Evolutionary conservation across 495 filamentous ascomycete species (phyloP).

Genomic region (Tuber magnatum): DNA sequence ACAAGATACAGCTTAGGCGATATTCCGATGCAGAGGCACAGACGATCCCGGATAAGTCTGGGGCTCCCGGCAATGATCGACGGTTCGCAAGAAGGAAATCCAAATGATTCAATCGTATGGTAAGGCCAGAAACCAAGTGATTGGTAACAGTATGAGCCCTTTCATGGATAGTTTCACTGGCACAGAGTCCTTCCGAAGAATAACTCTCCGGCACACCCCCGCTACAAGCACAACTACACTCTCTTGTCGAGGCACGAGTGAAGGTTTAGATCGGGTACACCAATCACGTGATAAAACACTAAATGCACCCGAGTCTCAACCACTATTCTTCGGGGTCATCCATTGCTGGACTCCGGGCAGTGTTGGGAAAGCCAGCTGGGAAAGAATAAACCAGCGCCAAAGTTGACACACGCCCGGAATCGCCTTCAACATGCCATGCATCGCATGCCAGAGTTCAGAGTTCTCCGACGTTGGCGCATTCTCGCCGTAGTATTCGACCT

Average conservation of each 20-base stretch:
- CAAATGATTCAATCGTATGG: not conserved
- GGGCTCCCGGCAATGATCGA: not conserved
- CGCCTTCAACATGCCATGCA: not conserved
- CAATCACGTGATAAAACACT: not conserved
- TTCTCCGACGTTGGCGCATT: conserved; percentile 5
- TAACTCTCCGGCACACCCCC: not conserved
- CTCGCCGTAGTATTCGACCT: conserved; percentile 9
- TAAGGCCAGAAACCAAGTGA: not conserved
- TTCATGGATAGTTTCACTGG: not conserved
- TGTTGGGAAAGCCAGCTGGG: not conserved
- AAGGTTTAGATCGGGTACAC: not conserved
- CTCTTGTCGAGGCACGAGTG: not conserved
- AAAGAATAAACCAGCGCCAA: not conserved
- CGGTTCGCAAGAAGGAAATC: not conserved
- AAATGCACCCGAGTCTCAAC: not conserved
- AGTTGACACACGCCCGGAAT: not conserved
- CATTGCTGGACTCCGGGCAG: not conserved
- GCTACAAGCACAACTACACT: not conserved
- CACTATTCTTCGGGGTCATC: not conserved
- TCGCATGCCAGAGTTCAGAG: not conserved
- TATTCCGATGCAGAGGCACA: not conserved
- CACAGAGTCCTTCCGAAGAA: not conserved
- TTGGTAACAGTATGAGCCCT: not conserved
- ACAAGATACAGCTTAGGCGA: not conserved
- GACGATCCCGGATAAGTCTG: not conserved